Evolutionary conservation across 441 rosid genomes (phyloP).

Genomic region (Erysimum pusillum): DNA sequence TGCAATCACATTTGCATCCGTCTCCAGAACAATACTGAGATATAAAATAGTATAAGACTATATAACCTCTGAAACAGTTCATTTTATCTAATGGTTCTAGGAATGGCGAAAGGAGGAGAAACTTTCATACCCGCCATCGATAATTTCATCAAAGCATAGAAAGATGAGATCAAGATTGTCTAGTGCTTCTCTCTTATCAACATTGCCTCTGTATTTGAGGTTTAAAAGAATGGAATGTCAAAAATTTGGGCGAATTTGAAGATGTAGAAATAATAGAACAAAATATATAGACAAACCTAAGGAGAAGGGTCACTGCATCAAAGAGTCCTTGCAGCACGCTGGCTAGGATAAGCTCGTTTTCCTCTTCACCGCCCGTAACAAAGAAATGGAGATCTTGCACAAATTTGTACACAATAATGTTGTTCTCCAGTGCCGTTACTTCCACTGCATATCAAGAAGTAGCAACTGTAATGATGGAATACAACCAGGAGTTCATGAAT

Average conservation of each 20-base stretch:
- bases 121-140: constrained; percentile 72
- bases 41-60: constrained; percentile 10
- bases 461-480: not conserved
- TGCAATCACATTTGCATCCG: constrained; percentile 80
- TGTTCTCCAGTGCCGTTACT: constrained; percentile 71
- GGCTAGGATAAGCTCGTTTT: constrained; percentile 82
- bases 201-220: constrained; percentile 65
- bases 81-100: not conserved
- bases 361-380: constrained; percentile 84
- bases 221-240: not conserved
- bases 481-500: no score
- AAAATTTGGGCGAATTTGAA: not conserved
- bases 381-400: constrained; percentile 91
- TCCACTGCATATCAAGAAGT: constrained; percentile 61
- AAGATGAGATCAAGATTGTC: constrained; percentile 81
- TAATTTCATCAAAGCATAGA: constrained; percentile 79
- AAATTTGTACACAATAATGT: constrained; percentile 76
- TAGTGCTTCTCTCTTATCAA: constrained; percentile 81
- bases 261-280: not conserved
- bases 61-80: not conserved
- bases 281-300: constrained; percentile 56
- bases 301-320: constrained; percentile 77
- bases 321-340: constrained; percentile 82
- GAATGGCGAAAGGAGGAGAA: not conserved
- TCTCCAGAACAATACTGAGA: constrained; percentile 73